These are phyloP conservation scores for Bolboschoenus planiculmis DNA, from an alignment of 176 grass and related monocot species.

Conservation along the genomic window DNA sequence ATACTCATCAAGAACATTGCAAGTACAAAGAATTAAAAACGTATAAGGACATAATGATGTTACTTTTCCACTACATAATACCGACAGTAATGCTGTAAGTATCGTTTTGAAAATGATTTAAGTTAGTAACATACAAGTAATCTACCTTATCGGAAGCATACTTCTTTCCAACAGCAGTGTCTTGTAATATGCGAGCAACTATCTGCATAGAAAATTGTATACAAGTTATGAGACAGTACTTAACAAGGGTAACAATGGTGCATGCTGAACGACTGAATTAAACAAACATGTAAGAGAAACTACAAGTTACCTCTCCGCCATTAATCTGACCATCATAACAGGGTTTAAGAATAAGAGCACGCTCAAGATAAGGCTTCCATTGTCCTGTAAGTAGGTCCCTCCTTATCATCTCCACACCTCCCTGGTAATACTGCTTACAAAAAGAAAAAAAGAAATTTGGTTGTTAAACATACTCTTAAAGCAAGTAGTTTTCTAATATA, in stretches of 20 bases:
- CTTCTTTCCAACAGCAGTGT: constrained; percentile 83
- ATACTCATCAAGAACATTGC: not conserved
- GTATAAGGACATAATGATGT: not conserved
- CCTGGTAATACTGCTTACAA: constrained; percentile 63
- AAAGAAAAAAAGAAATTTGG: constrained; percentile 8
- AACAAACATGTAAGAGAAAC: not conserved
- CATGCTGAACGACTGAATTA: not conserved
- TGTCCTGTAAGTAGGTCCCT: constrained; percentile 94
- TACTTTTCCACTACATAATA: not conserved
- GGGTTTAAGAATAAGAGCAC: constrained; percentile 67
- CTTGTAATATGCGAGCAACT: constrained; percentile 74
- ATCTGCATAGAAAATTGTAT: constrained; percentile 41
- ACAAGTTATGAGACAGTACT: constrained; percentile 18
- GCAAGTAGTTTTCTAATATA: not conserved
- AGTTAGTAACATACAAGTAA: constrained; percentile 7
- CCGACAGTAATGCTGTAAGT: not conserved
- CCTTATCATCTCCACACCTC: constrained; percentile 97
- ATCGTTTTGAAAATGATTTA: not conserved
- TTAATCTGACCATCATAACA: constrained; percentile 79
- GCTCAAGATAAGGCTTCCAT: constrained; percentile 88
- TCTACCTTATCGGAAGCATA: constrained; percentile 68
- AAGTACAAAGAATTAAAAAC: not conserved
- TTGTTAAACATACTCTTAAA: not conserved
- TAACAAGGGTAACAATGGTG: not conserved
- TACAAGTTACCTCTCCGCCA: constrained; percentile 66